These are phyloP conservation scores for Trichosanthes cucumerina DNA, from an alignment of 306 rosid species.

Conservation along the genomic window DNA sequence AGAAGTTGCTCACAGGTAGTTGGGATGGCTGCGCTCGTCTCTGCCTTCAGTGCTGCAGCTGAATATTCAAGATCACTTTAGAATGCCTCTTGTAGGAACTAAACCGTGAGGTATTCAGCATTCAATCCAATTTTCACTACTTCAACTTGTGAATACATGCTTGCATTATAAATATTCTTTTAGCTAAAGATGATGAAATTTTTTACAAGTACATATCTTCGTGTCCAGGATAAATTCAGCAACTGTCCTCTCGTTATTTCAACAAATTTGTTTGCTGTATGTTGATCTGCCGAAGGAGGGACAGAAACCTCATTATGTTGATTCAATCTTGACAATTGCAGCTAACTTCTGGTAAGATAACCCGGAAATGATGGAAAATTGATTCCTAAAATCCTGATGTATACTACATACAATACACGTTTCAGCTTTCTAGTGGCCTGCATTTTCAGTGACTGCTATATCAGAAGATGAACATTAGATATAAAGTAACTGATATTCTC, in stretches of 20 bases:
- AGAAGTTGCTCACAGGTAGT: constrained; percentile 49
- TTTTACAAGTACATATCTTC: background rate
- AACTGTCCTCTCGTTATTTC: background rate
- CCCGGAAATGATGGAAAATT: background rate
- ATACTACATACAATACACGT: background rate
- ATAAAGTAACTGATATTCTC: background rate
- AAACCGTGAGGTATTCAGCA: background rate
- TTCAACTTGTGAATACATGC: background rate
- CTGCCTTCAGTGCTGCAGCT: constrained; percentile 50
- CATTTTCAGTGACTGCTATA: background rate
- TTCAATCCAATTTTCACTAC: background rate
- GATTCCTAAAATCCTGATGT: background rate
- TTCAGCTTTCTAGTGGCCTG: background rate
- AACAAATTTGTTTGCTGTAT: background rate
- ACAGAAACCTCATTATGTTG: background rate
- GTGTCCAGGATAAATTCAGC: background rate
- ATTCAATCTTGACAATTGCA: background rate
- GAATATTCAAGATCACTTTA: constrained; percentile 47
- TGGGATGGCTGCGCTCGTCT: constrained; percentile 51
- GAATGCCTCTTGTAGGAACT: constrained; percentile 1
- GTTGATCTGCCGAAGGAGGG: background rate
- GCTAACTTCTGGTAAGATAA: background rate
- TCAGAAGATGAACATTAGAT: background rate
- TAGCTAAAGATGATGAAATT: background rate
- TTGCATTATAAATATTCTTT: background rate